Percentiles rank a stretch among this genome's conserved stretches.
These are phyloP conservation scores for Fusarium keratoplasticum DNA, from an alignment of 2,329 filamentous ascomycete genomes.

Conservation along the genomic window DNA sequence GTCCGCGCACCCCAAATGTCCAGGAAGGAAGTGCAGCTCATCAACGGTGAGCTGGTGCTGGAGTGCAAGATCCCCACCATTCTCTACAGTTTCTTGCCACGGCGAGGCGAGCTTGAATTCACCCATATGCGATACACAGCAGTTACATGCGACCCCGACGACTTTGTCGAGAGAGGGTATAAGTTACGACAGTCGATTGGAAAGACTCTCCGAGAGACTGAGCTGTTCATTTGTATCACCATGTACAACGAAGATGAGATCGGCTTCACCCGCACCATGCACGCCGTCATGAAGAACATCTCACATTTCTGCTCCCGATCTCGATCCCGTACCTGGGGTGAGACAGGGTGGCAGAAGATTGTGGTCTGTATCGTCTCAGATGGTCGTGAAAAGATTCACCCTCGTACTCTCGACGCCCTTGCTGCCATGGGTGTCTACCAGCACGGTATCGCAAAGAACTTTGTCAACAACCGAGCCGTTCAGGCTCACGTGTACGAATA, in stretches of 20 bases:
- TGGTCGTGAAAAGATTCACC: slow-evolving; percentile 89
- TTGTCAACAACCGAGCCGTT: slow-evolving; percentile 95
- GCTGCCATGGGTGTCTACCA: slow-evolving; percentile 99
- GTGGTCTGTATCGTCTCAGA: slow-evolving; percentile 97
- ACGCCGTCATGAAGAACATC: slow-evolving; percentile 98
- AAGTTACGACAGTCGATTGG: slow-evolving; percentile 93
- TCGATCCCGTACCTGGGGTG: slow-evolving; percentile 96
- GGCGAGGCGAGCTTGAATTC: slow-evolving; percentile 93
- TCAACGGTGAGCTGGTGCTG: slow-evolving; percentile 96
- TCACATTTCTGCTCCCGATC: slow-evolving; percentile 93
- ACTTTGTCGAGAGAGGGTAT: slow-evolving; percentile 90
- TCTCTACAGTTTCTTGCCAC: slow-evolving; percentile 93
- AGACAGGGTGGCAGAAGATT: slow-evolving; percentile 98
- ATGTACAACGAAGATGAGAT: slow-evolving; percentile 99
- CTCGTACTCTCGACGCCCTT: slow-evolving; percentile 90
- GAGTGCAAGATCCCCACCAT: slow-evolving; percentile 99
- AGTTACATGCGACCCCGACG: slow-evolving; percentile 97
- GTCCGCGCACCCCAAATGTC: slow-evolving; percentile 88
- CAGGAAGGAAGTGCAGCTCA: slow-evolving; percentile 93
- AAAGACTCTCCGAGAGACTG: slow-evolving; percentile 85
- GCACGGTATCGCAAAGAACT: slow-evolving; percentile 97
- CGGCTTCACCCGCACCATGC: slow-evolving; percentile 96
- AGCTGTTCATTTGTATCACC: slow-evolving; percentile 95
- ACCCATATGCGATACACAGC: slow-evolving; percentile 99
- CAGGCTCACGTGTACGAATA: slow-evolving; percentile 99